Evolutionary conservation across 2,329 filamentous ascomycete genomes (phyloP).

Genomic region (Macrophomina phaseolina): DNA sequence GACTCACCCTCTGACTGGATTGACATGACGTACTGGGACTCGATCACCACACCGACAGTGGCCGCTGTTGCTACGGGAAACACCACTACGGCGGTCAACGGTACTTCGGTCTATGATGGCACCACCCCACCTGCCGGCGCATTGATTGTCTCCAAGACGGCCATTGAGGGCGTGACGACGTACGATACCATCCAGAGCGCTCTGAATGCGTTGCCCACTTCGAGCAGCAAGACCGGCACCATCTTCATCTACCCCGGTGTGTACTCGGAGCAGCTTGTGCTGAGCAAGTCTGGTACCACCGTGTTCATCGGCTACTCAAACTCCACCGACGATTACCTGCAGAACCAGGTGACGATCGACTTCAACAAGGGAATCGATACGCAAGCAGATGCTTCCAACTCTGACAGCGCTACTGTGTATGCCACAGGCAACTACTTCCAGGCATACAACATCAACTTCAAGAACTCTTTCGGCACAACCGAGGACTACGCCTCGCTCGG

Average conservation of each 20-base stretch:
- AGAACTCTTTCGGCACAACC: constrained; percentile 45
- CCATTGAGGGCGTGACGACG: constrained; percentile 36
- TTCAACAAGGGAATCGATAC: constrained; percentile 48
- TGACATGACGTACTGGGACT: constrained; percentile 47
- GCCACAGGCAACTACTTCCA: constrained; percentile 55
- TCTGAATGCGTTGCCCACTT: constrained; percentile 58
- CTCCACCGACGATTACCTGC: constrained; percentile 58
- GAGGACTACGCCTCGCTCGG: constrained; percentile 56
- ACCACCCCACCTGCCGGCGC: constrained; percentile 54
- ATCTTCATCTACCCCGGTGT: constrained; percentile 66
- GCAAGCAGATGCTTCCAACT: constrained; percentile 41
- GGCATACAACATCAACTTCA: constrained; percentile 65
- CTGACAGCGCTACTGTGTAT: constrained; percentile 59
- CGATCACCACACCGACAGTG: constrained; percentile 43
- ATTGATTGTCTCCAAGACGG: constrained; percentile 51
- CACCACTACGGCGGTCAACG: constrained; percentile 36
- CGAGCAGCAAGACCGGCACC: constrained; percentile 53
- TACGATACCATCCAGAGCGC: constrained; percentile 58
- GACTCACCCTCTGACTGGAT: constrained; percentile 45
- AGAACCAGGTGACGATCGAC: constrained; percentile 62
- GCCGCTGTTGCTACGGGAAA: constrained; percentile 30
- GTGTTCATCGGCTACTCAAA: constrained; percentile 62
- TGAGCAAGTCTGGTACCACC: constrained; percentile 63
- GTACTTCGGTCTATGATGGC: constrained; percentile 31
- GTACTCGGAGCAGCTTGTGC: constrained; percentile 63